Conservation (phyloP, 169 alveolate species). For the Plasmodium adleri region DNA sequence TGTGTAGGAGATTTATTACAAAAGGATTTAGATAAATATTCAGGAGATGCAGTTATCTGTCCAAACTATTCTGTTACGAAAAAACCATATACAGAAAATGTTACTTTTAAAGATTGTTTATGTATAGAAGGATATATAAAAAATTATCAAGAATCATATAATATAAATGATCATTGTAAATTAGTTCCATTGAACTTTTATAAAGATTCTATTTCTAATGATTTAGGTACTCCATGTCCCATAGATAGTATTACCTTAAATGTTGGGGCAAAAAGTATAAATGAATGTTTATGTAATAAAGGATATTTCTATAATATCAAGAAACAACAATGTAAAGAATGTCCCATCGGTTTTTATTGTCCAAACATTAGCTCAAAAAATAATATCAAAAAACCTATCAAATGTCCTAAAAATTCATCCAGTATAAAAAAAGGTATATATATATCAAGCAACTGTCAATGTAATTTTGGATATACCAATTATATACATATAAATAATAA, state of each 20-base stretch:
- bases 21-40: slow-evolving; percentile 71
- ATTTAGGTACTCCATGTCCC: slow-evolving; percentile 82
- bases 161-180: slow-evolving; percentile 78
- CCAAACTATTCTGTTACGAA: slow-evolving; percentile 82
- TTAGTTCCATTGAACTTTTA: slow-evolving; percentile 81
- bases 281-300: slow-evolving; percentile 79
- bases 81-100: slow-evolving; percentile 81
- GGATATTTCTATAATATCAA: slow-evolving; percentile 75
- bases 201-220: slow-evolving; percentile 80
- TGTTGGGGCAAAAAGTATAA: slow-evolving; percentile 79
- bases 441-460: slow-evolving; percentile 75
- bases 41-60: slow-evolving; percentile 83
- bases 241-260: slow-evolving; percentile 81
- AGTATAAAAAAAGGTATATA: slow-evolving; percentile 76
- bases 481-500: slow-evolving; percentile 7
- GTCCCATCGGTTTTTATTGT: slow-evolving; percentile 88
- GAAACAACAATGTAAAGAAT: slow-evolving; percentile 69
- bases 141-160: slow-evolving; percentile 82
- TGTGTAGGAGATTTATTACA: slow-evolving; percentile 87
- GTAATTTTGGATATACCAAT: slow-evolving; percentile 81
- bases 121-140: slow-evolving; percentile 73
- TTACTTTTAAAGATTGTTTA: slow-evolving; percentile 80
- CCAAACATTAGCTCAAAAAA: slow-evolving; percentile 75
- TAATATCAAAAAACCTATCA: slow-evolving; percentile 72
- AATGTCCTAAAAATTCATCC: slow-evolving; percentile 78